These are phyloP conservation scores for Melastoma candidum DNA, from an alignment of 441 rosid genomes.

Conservation along the genomic window DNA sequence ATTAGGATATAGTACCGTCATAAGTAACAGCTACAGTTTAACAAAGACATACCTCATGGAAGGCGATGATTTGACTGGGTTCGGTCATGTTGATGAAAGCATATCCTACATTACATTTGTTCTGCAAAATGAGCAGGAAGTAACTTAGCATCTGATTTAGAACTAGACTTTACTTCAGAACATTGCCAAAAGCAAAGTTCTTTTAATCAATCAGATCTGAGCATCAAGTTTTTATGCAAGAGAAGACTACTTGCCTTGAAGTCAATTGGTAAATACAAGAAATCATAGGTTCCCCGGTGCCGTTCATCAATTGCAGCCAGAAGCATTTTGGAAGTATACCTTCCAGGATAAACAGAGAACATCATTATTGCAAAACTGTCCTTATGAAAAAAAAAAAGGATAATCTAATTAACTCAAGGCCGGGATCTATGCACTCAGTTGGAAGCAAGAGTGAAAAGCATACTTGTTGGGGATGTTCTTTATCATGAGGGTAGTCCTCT, in stretches of 20 bases:
- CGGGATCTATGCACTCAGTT: background rate
- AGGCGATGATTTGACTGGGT: slow-evolving; percentile 44
- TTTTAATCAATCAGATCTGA: background rate
- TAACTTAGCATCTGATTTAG: slow-evolving; percentile 3
- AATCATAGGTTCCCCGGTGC: slow-evolving; percentile 56
- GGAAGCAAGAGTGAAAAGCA: slow-evolving; percentile 10
- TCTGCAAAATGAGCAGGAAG: slow-evolving; percentile 29
- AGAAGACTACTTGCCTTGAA: slow-evolving; percentile 41
- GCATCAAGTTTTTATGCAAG: background rate
- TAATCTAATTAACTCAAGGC: too few species aligned
- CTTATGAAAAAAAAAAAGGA: background rate
- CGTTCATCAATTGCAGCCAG: slow-evolving; percentile 62
- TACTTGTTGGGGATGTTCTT: slow-evolving; percentile 86
- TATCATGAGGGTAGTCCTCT: slow-evolving; percentile 62
- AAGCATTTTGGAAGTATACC: slow-evolving; percentile 71
- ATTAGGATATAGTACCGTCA: background rate
- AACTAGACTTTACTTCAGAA: slow-evolving; percentile 1
- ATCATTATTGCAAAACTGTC: slow-evolving; percentile 1
- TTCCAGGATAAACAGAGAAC: slow-evolving; percentile 18
- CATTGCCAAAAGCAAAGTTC: background rate
- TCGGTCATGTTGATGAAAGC: slow-evolving; percentile 76
- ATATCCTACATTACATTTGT: slow-evolving; percentile 75
- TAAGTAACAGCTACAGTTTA: background rate
- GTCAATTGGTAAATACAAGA: slow-evolving; percentile 65
- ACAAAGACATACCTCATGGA: slow-evolving; percentile 44